Conservation (phyloP, 306 rosid species). For the Cucurbita maxima region DNA sequence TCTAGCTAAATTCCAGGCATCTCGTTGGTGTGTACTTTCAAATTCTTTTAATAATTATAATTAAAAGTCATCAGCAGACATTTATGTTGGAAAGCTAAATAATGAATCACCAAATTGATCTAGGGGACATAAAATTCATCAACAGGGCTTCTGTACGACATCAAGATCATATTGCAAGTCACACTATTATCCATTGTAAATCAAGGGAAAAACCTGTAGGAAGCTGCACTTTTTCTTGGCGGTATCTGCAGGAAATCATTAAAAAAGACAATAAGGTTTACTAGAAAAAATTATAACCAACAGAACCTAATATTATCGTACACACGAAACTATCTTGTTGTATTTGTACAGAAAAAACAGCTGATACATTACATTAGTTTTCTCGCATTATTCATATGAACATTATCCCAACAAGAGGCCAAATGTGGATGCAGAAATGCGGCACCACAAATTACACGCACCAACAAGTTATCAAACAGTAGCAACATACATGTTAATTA, state of each 20-base stretch:
- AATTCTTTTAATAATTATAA: neutral
- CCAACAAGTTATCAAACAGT: neutral
- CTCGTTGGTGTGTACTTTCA: neutral
- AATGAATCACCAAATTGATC: neutral
- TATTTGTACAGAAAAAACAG: neutral
- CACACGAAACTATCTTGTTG: neutral
- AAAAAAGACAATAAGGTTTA: constrained; percentile 3
- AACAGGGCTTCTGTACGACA: neutral
- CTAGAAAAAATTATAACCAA: neutral
- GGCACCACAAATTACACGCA: neutral
- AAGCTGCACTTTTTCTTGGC: constrained; percentile 88
- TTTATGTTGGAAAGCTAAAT: neutral
- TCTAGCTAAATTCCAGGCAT: neutral
- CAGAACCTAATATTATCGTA: neutral
- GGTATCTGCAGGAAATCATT: constrained; percentile 63
- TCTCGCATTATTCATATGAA: neutral
- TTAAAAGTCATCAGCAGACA: neutral
- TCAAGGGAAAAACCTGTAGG: constrained; percentile 58
- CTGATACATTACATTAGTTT: neutral
- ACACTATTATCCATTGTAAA: neutral
- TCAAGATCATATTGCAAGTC: neutral
- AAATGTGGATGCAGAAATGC: neutral
- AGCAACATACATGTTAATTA: neutral
- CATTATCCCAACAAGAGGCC: neutral
- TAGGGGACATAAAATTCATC: neutral